Percentiles rank a stretch among this genome's conserved stretches.
phyloP scores from a whole-genome alignment of 495 filamentous ascomycete genomes.

The Neurospora tetraspora region DNA sequence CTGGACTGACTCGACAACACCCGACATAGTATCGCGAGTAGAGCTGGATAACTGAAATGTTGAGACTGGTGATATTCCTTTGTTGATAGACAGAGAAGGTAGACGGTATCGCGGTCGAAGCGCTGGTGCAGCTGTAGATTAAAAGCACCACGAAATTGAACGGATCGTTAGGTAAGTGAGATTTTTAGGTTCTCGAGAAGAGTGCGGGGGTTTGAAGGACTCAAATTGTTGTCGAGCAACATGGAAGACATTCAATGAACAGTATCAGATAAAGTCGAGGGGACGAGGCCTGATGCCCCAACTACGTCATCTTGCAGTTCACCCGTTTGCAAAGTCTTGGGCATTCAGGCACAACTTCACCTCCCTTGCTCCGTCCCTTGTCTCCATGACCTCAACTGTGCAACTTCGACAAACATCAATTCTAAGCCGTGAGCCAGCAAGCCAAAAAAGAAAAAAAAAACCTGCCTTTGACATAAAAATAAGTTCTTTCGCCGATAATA shows the following conservation, averaged over 20 bases:
- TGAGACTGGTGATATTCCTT: background rate
- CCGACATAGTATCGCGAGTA: background rate
- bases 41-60: background rate
- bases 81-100: background rate
- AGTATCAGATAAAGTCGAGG: background rate
- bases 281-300: background rate
- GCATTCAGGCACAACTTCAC: background rate
- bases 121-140: background rate
- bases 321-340: background rate
- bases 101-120: background rate
- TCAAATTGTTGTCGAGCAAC: background rate
- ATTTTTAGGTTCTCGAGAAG: background rate
- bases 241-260: background rate
- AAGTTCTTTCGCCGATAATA: background rate
- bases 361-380: background rate
- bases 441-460: background rate
- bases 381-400: background rate
- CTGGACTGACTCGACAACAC: constrained; percentile 21
- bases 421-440: background rate
- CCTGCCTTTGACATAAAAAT: background rate
- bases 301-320: background rate
- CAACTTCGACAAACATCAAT: background rate
- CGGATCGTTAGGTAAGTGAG: background rate
- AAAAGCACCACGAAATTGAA: background rate
- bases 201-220: background rate